Percentiles rank a stretch among this genome's conserved stretches.
phyloP scores from a whole-genome alignment of 176 grass and related monocot genomes.

The Hordeum vulgare region DNA sequence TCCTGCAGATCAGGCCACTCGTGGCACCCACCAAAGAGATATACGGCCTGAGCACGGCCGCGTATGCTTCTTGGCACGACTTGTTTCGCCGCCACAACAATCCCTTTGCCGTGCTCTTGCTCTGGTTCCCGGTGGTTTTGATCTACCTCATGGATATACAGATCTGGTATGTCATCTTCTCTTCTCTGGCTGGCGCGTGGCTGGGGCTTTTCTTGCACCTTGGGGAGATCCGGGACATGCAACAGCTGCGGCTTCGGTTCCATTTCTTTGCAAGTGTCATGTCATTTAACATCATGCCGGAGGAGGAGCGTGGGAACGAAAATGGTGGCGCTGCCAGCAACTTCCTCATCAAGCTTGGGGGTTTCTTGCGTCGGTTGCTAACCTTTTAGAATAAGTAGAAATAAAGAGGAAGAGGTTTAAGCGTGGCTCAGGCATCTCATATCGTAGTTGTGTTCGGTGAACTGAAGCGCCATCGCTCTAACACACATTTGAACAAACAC shows the following conservation, averaged over 20 bases:
- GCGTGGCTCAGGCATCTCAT: too few relatives aligned
- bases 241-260: constrained; percentile 75
- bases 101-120: constrained; percentile 54
- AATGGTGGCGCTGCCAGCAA: too few relatives aligned
- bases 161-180: constrained; percentile 92
- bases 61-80: constrained; percentile 64
- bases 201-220: constrained; percentile 75
- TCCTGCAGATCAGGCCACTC: constrained; percentile 84
- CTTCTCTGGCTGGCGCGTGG: constrained; percentile 62
- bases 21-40: constrained; percentile 70
- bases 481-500: too few relatives aligned
- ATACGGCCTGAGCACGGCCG: constrained; percentile 26
- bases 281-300: constrained; percentile 91
- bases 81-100: constrained; percentile 80
- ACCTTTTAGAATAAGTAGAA: too few relatives aligned
- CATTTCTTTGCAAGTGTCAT: constrained; percentile 91
- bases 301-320: constrained; percentile 60
- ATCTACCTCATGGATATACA: constrained; percentile 98
- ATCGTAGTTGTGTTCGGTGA: too few relatives aligned
- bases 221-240: constrained; percentile 82
- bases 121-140: constrained; percentile 82
- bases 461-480: too few relatives aligned
- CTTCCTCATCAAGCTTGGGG: too few relatives aligned
- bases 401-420: too few relatives aligned
- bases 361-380: too few relatives aligned